A percentile compares a stretch with the other conserved stretches of the same genome.
These are phyloP conservation scores for Chrysopogon serrulatus DNA, from an alignment of 176 grass and related monocot genomes.

Conservation along the genomic window DNA sequence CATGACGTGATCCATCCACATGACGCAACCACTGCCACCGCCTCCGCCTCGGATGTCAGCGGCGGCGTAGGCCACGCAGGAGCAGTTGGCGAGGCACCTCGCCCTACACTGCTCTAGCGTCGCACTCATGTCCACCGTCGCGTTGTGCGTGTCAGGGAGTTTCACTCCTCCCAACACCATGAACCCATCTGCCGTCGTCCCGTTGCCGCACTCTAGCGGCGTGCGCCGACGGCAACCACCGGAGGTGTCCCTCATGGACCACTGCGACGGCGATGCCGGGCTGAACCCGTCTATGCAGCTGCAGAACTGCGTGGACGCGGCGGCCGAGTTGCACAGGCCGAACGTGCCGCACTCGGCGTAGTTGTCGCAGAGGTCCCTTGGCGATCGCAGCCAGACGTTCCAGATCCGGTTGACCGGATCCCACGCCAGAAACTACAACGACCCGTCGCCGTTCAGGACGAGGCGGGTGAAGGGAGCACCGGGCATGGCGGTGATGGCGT, in stretches of 20 bases:
- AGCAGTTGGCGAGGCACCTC: slow-evolving; percentile 47
- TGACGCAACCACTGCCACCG: slow-evolving; percentile 17
- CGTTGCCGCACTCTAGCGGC: slow-evolving; percentile 32
- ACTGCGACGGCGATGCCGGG: slow-evolving; percentile 8
- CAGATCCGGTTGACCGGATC: slow-evolving; percentile 13
- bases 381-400: not conserved
- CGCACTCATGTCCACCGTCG: not conserved
- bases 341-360: slow-evolving; percentile 47
- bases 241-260: slow-evolving; percentile 31
- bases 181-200: slow-evolving; percentile 27
- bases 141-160: slow-evolving; percentile 45
- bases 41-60: slow-evolving; percentile 10
- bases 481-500: not conserved
- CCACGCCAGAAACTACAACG: slow-evolving; percentile 31
- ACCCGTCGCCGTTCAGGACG: slow-evolving; percentile 22
- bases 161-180: slow-evolving; percentile 34
- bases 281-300: slow-evolving; percentile 39
- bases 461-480: slow-evolving; percentile 32
- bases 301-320: slow-evolving; percentile 38
- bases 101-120: slow-evolving; percentile 32
- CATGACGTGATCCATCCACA: not conserved
- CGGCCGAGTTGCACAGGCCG: slow-evolving; percentile 37
- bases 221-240: slow-evolving; percentile 33
- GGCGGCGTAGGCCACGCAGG: slow-evolving; percentile 42
- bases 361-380: slow-evolving; percentile 34